These are phyloP conservation scores for Alternaria hordeiaustralica DNA, from an alignment of 2,329 filamentous ascomycete species.

Conservation along the genomic window DNA sequence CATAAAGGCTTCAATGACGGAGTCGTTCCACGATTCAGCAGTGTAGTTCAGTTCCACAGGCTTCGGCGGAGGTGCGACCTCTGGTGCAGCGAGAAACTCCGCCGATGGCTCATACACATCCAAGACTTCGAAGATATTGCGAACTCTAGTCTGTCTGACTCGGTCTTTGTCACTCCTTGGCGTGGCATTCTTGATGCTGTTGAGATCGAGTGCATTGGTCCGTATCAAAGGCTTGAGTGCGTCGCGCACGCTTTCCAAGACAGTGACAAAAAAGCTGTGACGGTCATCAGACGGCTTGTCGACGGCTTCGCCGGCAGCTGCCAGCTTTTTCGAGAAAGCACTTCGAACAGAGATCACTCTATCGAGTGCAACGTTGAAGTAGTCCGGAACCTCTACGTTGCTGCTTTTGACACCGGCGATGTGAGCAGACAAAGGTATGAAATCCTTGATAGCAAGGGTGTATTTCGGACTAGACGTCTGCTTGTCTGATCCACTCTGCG, in stretches of 20 bases:
- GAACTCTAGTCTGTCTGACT: background rate
- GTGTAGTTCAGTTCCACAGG: background rate
- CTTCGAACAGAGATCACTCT: background rate
- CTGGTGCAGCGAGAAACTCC: background rate
- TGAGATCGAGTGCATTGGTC: background rate
- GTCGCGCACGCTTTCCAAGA: background rate
- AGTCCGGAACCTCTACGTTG: background rate
- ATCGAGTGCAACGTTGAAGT: background rate
- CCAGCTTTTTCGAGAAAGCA: background rate
- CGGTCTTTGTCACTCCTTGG: background rate
- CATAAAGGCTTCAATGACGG: background rate
- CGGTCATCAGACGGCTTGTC: background rate
- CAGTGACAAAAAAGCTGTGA: background rate
- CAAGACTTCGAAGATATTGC: background rate
- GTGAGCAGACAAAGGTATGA: background rate
- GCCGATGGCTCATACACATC: background rate
- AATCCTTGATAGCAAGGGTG: background rate
- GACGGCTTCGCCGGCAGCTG: background rate
- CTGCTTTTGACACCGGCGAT: background rate
- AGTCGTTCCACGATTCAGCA: background rate
- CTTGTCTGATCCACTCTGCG: background rate
- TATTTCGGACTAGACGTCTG: background rate
- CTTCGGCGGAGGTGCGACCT: rapidly evolving
- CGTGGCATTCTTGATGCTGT: background rate
- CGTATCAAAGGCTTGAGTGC: background rate